Percentiles rank a stretch among this genome's conserved stretches.
Evolutionary conservation across 108 stramenopile genomes (phyloP).

Genomic region (Fragilaria crotonensis): DNA sequence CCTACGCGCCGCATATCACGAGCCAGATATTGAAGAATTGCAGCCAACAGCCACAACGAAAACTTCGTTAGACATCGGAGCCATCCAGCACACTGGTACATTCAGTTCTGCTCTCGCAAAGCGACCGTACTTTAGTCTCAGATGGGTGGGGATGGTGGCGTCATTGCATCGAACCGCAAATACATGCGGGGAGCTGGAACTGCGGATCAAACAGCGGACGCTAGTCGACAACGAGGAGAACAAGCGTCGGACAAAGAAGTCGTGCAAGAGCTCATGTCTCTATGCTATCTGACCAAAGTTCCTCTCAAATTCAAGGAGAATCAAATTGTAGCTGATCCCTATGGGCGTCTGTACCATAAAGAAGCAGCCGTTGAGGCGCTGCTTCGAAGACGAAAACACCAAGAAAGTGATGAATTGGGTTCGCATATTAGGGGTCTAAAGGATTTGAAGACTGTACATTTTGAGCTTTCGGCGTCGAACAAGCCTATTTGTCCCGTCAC

Average conservation of each 20-base stretch:
- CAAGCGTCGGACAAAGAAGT: constrained; percentile 26
- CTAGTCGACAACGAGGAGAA: constrained; percentile 18
- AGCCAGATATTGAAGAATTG: too few relatives aligned
- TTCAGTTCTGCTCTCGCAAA: too few relatives aligned
- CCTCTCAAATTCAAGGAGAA: constrained; percentile 20
- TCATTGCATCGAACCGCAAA: constrained; percentile 64
- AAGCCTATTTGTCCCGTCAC: constrained; percentile 60
- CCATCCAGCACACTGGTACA: too few relatives aligned
- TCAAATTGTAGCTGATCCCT: constrained; percentile 59
- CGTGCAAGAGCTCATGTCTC: constrained; percentile 30
- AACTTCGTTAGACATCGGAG: too few relatives aligned
- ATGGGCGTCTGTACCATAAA: constrained; percentile 62
- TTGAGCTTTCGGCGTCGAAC: constrained; percentile 26
- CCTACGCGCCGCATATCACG: too few relatives aligned
- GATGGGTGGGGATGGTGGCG: constrained; percentile 92
- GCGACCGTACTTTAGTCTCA: too few relatives aligned
- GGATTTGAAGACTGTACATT: constrained; percentile 59
- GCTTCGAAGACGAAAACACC: constrained; percentile 29
- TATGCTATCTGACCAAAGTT: constrained; percentile 51
- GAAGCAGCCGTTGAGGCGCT: constrained; percentile 75
- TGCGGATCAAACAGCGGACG: constrained; percentile 58
- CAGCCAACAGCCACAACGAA: too few relatives aligned
- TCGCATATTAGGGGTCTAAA: constrained; percentile 58
- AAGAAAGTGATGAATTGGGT: constrained; percentile 16
- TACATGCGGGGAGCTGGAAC: constrained; percentile 82